Conservation (phyloP, 2,329 filamentous ascomycete species). For the Trichoderma arundinaceum region DNA sequence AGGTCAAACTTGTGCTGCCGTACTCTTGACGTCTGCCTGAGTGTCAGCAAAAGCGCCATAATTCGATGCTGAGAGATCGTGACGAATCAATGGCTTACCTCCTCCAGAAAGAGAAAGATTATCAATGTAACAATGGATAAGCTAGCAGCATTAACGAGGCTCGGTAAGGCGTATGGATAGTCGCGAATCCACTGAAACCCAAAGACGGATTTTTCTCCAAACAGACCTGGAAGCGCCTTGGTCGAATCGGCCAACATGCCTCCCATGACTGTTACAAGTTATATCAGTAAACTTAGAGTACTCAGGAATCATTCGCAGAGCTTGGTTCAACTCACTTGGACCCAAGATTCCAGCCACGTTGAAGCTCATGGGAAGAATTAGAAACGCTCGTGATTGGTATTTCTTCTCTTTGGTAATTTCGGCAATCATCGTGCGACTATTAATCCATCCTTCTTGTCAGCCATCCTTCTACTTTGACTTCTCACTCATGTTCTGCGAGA, state of each 20-base stretch:
- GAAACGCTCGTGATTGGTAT: slow-evolving; percentile 38
- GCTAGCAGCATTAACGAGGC: slow-evolving; percentile 67
- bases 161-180: slow-evolving; percentile 74
- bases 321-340: not conserved
- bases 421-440: slow-evolving; percentile 54
- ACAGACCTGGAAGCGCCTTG: slow-evolving; percentile 14
- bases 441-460: slow-evolving; percentile 26
- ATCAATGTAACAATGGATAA: slow-evolving; percentile 60
- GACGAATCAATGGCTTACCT: slow-evolving; percentile 49
- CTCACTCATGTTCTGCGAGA: not conserved
- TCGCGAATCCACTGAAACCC: slow-evolving; percentile 59
- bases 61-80: not conserved
- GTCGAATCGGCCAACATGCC: slow-evolving; percentile 20
- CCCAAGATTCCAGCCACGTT: slow-evolving; percentile 13
- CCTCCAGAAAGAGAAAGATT: slow-evolving; percentile 72
- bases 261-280: slow-evolving; percentile 11
- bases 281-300: not conserved
- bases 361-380: slow-evolving; percentile 24
- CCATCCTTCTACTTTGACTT: not conserved
- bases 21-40: slow-evolving; percentile 31
- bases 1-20: slow-evolving; percentile 48
- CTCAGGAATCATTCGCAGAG: not conserved
- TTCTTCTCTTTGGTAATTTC: slow-evolving; percentile 56
- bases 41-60: slow-evolving; percentile 38
- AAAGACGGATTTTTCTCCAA: slow-evolving; percentile 24